These are phyloP conservation scores for Glarea lozoyensis DNA, from an alignment of 495 filamentous ascomycete genomes.

Conservation along the genomic window DNA sequence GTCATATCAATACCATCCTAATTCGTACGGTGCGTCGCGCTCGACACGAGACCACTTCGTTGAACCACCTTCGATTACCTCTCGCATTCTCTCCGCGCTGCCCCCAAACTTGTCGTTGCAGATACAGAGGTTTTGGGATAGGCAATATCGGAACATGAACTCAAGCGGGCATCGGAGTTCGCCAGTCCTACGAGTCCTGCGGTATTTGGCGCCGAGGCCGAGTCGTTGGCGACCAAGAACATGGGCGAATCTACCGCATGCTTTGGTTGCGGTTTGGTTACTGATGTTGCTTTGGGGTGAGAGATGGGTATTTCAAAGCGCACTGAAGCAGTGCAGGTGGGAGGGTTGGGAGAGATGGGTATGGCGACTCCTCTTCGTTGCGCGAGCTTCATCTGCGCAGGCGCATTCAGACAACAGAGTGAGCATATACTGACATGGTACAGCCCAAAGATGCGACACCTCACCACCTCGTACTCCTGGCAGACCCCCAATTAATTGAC, in stretches of 20 bases:
- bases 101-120: constrained; percentile 9
- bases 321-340: constrained; percentile 70
- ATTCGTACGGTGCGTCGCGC: constrained; percentile 26
- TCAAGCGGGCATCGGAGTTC: constrained; percentile 3
- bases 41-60: constrained; percentile 11
- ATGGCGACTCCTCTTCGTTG: constrained; percentile 26
- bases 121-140: constrained; percentile 15
- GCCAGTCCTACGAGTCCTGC: constrained; percentile 5
- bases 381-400: too few relatives aligned
- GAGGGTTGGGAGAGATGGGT: constrained; percentile 89
- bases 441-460: constrained; percentile 70
- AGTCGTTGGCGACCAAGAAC: constrained; percentile 8
- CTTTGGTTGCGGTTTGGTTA: constrained; percentile 66
- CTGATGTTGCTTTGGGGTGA: constrained; percentile 81
- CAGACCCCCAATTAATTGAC: constrained; percentile 97
- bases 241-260: constrained; percentile 52
- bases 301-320: constrained; percentile 59
- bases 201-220: constrained; percentile 4
- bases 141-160: constrained; percentile 3
- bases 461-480: constrained; percentile 79
- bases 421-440: constrained; percentile 1
- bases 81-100: constrained; percentile 10
- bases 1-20: too few relatives aligned
- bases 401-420: too few relatives aligned
- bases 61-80: constrained; percentile 14